Percentiles rank a stretch among this genome's conserved stretches.
phyloP scores from a whole-genome alignment of 202 grass and related monocot genomes.

The Tripidium arundinaceum region DNA sequence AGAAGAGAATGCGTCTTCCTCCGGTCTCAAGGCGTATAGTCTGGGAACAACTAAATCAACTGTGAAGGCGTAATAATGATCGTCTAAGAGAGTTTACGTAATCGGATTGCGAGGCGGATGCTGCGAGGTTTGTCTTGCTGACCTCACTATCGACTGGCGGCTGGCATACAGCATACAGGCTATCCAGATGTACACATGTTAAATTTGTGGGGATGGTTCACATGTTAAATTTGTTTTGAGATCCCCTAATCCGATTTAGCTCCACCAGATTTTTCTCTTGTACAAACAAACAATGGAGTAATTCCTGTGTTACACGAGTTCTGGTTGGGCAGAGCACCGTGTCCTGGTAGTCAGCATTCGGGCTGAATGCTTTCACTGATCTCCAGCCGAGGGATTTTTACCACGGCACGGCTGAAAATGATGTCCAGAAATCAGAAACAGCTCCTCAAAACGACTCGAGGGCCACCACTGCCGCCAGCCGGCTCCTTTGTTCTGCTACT shows the following conservation, averaged over 20 bases:
- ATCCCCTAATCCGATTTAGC: too few relatives aligned
- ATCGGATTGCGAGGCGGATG: neutral
- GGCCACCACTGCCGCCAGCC: too few relatives aligned
- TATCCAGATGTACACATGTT: too few relatives aligned
- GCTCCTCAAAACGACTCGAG: slow-evolving; percentile 1
- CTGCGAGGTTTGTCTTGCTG: neutral
- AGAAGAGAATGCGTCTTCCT: neutral
- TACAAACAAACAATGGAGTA: too few relatives aligned
- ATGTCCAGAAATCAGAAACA: slow-evolving; percentile 23
- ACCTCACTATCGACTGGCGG: too few relatives aligned
- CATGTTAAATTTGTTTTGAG: too few relatives aligned
- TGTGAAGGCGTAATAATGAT: neutral
- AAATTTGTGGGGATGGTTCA: too few relatives aligned
- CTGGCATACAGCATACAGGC: too few relatives aligned
- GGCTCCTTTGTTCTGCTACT: neutral
- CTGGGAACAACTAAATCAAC: too few relatives aligned
- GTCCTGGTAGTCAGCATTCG: too few relatives aligned
- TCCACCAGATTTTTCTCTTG: too few relatives aligned
- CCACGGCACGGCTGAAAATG: slow-evolving; percentile 26
- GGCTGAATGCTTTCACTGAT: slow-evolving; percentile 38
- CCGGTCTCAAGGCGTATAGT: neutral
- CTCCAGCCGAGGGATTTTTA: slow-evolving; percentile 35
- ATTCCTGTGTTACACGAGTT: neutral
- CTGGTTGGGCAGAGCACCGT: too few relatives aligned
- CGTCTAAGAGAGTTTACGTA: neutral